phyloP scores from a whole-genome alignment of 306 rosid species.

The Prunus mira region DNA sequence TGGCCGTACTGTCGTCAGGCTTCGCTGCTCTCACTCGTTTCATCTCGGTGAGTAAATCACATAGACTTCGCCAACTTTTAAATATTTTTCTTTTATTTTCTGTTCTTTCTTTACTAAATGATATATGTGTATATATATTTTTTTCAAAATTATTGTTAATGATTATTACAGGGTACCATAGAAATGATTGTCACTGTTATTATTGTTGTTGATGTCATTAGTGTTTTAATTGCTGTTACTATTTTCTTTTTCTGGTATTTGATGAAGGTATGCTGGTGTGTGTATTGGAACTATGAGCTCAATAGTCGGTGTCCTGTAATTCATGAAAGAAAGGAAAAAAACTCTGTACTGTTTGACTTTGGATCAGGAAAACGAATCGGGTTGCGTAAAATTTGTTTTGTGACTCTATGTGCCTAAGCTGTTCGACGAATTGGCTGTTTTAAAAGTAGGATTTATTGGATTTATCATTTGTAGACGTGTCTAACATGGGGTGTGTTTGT shows the following conservation, averaged over 20 bases:
- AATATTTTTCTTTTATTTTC: background rate
- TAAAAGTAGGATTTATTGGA: background rate
- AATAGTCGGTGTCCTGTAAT: background rate
- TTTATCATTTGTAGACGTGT: background rate
- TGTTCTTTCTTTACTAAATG: background rate
- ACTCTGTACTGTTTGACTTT: background rate
- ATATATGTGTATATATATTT: background rate
- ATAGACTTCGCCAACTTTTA: background rate
- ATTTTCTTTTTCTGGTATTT: background rate
- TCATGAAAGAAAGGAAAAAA: background rate
- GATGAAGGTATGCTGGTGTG: background rate
- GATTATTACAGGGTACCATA: no score
- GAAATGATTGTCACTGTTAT: no score
- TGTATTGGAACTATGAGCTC: background rate
- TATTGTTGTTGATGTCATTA: no score
- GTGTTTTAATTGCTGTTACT: no score
- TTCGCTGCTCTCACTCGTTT: constrained; percentile 14
- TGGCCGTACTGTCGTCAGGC: constrained; percentile 14
- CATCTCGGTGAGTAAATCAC: constrained; percentile 18
- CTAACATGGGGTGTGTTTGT: background rate
- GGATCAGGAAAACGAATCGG: background rate
- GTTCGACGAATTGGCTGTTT: background rate
- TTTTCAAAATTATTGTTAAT: background rate
- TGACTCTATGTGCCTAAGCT: background rate
- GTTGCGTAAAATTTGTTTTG: background rate